Base-by-base conservation (phyloP, 352 stramenopile species). In the Phytophthora quininea region DNA sequence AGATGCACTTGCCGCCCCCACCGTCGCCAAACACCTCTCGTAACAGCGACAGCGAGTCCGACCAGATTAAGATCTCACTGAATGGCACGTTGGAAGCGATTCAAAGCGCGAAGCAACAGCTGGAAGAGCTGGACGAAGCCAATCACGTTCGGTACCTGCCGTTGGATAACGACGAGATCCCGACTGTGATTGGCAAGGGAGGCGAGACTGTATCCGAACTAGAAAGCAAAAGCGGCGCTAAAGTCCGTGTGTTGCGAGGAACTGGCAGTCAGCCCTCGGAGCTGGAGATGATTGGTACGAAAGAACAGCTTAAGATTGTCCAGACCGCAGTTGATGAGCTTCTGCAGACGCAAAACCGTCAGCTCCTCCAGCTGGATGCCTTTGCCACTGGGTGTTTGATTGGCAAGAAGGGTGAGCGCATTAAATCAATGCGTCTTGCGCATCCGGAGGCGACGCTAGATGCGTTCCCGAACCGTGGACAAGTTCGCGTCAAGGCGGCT, bases 401-500 rank as follows among this genome's bases (percentile, higher is more conserved):
- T 27, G 86, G 86, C 8, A 90, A 90, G 46, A 94, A 94, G 69
- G 86, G 86, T 33, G 86, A 94, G 54, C 82, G 84, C 40, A 94
- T 94, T 52, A 92, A 92, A 46, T 46, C 82, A 12, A 65, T 94
- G 58, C 86, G 86, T 29, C 67, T 77, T 54, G 76, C 70, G 40
- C 82, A 91, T 57, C 84, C 82, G 2, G 81, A 89, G 7, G 84
- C 84, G 7, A 89, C 52, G 24, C 51, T 94, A n/a, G 82, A 91
- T 31, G 84, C 83, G 29, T 94, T 91, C 67, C 77, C 79, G n/a
- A 78, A 74, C 30, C 81, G 84, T 50, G 84, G 86, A 10, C 76
- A 90, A 40, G 84, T 94, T 4, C 86, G 86, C 6, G 79, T 94
- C 32, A 92, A 94, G 60, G 86, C 82, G 1, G 48, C 65, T 38